Evolutionary conservation across 371 early-diverging fungal genomes (phyloP), one percentile per base, ranked within the genome.

Genomic region (Mucor mucedo): DNA sequence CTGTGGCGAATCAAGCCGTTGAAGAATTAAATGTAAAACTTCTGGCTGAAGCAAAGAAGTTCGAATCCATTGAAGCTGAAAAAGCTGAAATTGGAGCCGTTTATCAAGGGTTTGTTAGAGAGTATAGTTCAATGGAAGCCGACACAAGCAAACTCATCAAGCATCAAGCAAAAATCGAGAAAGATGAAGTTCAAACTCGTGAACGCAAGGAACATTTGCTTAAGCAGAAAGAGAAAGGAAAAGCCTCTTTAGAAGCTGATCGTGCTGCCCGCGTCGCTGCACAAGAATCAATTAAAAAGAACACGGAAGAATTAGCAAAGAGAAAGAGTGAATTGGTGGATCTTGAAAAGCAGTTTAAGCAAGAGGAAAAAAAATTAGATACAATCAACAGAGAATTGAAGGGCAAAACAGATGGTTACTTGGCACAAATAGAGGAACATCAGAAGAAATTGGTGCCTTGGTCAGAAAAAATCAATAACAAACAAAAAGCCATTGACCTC

Each of bases 401-500:
- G 69, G 95, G 90, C 30, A 93, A 94, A 70, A 95, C 95, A 0
- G 91, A 91, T 29, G 80, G 70, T 9, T 89, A 85, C 69, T 72
- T 88, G 29, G 78, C 80, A 40, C 78, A 92, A 58, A 90, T 95
- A 27, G 91, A 92, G 66, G 82, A 80, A 27, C 88, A 91, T 60
- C 89, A 95, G 68, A 85, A 83, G 41, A 85, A 91, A 57, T 78
- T 94, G n/a, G 91, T 88, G 13, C 95, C 95, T 11, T 93, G 93
- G 93, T 81, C 82, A 28, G 92, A 89, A 62, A 89, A 89, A 73
- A 88, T 94, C 62, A 85, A 84, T 59, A 82, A 71, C 32, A 87
- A 87, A 62, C 87, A 92, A 75, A 84, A 88, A 44, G 73, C 75
- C 29, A 84, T 93, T 45, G 91, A 95, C 55, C 85, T 96, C 56